A percentile compares a stretch with the other conserved stretches of the same genome.
phyloP scores from a whole-genome alignment of 2,329 filamentous ascomycete genomes.

The Diaporthe citri region DNA sequence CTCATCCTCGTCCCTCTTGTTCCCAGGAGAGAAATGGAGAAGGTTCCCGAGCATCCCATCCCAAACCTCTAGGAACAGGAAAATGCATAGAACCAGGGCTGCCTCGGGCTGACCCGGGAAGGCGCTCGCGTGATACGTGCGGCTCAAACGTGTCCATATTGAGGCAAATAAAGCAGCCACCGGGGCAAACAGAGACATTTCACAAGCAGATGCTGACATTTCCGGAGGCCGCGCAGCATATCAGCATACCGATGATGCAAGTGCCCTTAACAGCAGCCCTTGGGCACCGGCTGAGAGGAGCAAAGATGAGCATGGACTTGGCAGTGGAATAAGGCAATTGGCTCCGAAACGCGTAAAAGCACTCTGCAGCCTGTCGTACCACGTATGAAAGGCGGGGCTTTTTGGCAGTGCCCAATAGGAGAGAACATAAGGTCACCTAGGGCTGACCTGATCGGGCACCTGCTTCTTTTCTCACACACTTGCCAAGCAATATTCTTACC shows the following conservation, averaged over 20 bases:
- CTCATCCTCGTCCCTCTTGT: not conserved
- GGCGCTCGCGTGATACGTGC: not conserved
- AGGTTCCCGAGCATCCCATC: not conserved
- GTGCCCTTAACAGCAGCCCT: not conserved
- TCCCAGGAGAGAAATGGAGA: not conserved
- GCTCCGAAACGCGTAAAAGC: not conserved
- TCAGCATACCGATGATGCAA: not conserved
- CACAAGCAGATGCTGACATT: constrained; percentile 1
- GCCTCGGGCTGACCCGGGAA: not conserved
- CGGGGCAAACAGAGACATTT: not conserved
- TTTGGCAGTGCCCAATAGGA: not conserved
- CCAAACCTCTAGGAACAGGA: not conserved
- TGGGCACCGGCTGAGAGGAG: not conserved
- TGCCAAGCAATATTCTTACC: not conserved
- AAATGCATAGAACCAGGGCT: not conserved
- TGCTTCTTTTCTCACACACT: not conserved
- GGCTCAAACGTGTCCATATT: not conserved
- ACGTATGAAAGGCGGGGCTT: not conserved
- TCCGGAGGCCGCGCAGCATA: not conserved
- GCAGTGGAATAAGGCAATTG: not conserved
- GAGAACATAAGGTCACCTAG: not conserved
- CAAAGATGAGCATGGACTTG: not conserved
- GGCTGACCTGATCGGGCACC: not conserved
- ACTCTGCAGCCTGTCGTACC: not conserved
- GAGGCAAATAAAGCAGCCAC: not conserved